Evolutionary conservation across 129 eudicot genomes (phyloP), one percentile per base, ranked within the genome.

Genomic region (Flaveria brownii): DNA sequence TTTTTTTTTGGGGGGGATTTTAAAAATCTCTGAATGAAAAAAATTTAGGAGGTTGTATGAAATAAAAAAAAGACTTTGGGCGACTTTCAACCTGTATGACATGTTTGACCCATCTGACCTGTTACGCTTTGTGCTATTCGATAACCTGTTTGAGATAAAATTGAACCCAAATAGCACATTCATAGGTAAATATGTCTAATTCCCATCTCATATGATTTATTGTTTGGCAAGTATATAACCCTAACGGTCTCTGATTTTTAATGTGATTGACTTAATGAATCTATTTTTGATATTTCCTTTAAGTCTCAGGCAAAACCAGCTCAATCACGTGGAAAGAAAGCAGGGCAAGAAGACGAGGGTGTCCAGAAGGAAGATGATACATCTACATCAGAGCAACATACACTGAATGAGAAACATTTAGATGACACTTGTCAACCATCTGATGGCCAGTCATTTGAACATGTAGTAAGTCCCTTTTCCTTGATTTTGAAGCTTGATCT

Each of bases 291-390:
- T 50, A 57, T 72, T 56, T 77, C 62, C 22, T 63, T 78, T 1
- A 5, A 50, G 74, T 20, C 26, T 14, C 81, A 94, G 94, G 74
- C 82, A 51, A 94, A 91, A 82, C 71, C 90, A 77, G 71, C 82
- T 67, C 97, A 87, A 75, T 68, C 82, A 68, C 90, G 97, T 77
- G 88, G 68, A 33, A 89, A 88, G 80, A 93, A 84, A 80, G 78
- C 68, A 68, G 96, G 91, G 59, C 92, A 84, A 61, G 98, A 87
- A 55, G 87, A 87, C 45, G 96, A 93, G 43, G 62, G 70, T 55
- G 78, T 55, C 64, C 50, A 68, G 42, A 89, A 84, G 74, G 96
- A 84, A 83, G 92, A 87, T 30, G 97, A 80, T 33, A 77, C 87
- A 30, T 85, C 80, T 57, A 82, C 84, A 13, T 72, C 86, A 49